Conservation (phyloP, 176 grass and related monocot genomes). For the Avena atlantica region DNA sequence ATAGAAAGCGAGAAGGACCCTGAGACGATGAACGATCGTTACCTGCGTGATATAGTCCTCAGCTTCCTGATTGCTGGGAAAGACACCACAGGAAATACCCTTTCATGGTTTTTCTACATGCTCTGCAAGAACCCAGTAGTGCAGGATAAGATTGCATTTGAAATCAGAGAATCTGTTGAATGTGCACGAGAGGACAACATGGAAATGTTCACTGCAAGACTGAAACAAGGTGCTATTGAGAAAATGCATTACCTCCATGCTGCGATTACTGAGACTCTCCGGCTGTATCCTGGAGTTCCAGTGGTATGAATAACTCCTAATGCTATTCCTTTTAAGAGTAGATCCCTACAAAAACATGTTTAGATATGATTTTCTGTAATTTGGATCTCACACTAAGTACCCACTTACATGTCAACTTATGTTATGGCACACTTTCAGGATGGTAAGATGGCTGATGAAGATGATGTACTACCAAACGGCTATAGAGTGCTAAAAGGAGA, state of each 20-base stretch:
- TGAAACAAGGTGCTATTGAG: conserved; percentile 51
- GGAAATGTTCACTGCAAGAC: conserved; percentile 31
- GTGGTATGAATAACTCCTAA: conserved; percentile 43
- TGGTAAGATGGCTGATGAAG: conserved; percentile 20
- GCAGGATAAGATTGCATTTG: conserved; percentile 60
- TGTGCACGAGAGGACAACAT: conserved; percentile 10
- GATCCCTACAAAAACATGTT: conserved; percentile 9
- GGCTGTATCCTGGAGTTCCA: conserved; percentile 74
- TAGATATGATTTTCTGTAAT: not conserved
- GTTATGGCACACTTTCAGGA: not conserved
- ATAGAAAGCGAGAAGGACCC: conserved; percentile 53
- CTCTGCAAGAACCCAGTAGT: conserved; percentile 65
- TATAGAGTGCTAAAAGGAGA: conserved; percentile 14
- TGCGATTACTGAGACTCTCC: conserved; percentile 57
- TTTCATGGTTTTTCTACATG: conserved; percentile 84
- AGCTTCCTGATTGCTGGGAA: conserved; percentile 74
- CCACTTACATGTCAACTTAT: not conserved
- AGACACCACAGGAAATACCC: conserved; percentile 71
- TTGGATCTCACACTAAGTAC: not conserved
- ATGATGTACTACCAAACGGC: conserved; percentile 12
- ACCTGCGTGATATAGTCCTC: conserved; percentile 80
- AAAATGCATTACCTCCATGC: conserved; percentile 73
- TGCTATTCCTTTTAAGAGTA: conserved; percentile 11
- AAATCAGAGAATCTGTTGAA: conserved; percentile 48
- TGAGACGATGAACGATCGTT: conserved; percentile 48